Conservation (phyloP, 306 rosid species). For the Trifolium pratense region DNA sequence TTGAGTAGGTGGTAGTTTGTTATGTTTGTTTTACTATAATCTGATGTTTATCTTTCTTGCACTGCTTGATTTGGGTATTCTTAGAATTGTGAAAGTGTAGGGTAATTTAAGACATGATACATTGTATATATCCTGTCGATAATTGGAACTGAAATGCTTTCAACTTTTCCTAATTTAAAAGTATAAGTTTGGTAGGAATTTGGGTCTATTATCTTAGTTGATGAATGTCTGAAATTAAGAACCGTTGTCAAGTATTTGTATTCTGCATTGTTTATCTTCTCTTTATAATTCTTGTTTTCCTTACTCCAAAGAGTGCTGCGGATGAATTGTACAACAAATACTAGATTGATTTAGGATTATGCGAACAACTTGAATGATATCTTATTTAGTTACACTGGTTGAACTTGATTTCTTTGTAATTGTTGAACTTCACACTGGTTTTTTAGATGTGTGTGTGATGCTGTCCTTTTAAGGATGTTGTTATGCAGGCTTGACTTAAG, state of each 20-base stretch:
- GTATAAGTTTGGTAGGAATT: slow-evolving; percentile 1
- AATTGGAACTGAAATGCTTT: neutral
- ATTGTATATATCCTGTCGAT: neutral
- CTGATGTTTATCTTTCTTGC: slow-evolving; percentile 21
- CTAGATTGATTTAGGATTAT: slow-evolving; percentile 13
- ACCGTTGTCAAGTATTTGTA: slow-evolving; percentile 5
- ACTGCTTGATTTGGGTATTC: slow-evolving; percentile 4
- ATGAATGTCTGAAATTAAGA: neutral
- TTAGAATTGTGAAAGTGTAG: neutral
- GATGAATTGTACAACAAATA: slow-evolving; percentile 7
- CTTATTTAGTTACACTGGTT: neutral
- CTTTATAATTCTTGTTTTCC: neutral
- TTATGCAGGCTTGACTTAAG: neutral
- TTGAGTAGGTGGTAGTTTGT: neutral
- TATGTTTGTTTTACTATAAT: neutral
- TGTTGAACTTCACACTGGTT: slow-evolving; percentile 11
- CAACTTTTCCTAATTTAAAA: neutral
- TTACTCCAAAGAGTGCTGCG: neutral
- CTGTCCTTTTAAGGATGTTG: slow-evolving; percentile 16
- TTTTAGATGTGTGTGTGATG: slow-evolving; percentile 16
- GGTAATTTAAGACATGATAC: slow-evolving; percentile 1
- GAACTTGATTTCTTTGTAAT: slow-evolving; percentile 22
- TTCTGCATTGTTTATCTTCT: slow-evolving; percentile 12
- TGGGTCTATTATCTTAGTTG: neutral
- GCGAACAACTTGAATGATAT: slow-evolving; percentile 3